Evolutionary conservation across 2,329 filamentous ascomycete genomes (phyloP), one percentile per base, ranked within the genome.

Genomic region (Fusarium verticillioides): DNA sequence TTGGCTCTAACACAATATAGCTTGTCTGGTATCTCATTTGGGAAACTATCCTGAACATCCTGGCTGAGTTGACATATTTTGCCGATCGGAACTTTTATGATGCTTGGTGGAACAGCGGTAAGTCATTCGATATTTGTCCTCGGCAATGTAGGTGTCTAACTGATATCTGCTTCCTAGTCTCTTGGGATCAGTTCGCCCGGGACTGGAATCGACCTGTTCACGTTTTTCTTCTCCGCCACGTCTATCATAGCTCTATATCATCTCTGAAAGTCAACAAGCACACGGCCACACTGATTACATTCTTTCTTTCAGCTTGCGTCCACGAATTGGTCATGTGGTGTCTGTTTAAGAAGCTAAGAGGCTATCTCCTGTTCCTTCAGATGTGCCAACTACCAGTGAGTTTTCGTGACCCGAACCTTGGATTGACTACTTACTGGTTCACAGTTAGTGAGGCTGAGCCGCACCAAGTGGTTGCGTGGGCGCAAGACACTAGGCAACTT

Each of bases 281-380:
- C 73, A 89, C 90, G 9, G 93, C 93, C 4, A 94, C 93, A 1
- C 88, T 94, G 59, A 90, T 94, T 49, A 95, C 93, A 1, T 95
- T 95, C 78, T 86, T 94, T 73, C 83, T 95, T 23, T 92, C 89
- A 12, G 92, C 92, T 1, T 87, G 91, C 70, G 86, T 93, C 26
- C 92, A 95, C 77, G 93, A 95, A 80, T 83, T 95, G 50, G 87
- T 94, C 77, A 95, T 95, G 93, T 92, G 91, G 85, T 93, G 93
- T 74, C 85, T 95, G 39, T 95, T 95, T 81, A 92, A 92, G 81
- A 94, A 94, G 81, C 85, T 95, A 15, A 85, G 93, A 43, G 93
- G 93, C 1, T 95, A 95, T 76, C 82, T 95, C 50, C 87, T 95
- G 28, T 83, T 90, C n/a, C 81, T 93, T 77, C 93, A 95, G 80